phyloP scores from a whole-genome alignment of 1,139 yeast genomes.

The Lizanozyma gosingica region DNA sequence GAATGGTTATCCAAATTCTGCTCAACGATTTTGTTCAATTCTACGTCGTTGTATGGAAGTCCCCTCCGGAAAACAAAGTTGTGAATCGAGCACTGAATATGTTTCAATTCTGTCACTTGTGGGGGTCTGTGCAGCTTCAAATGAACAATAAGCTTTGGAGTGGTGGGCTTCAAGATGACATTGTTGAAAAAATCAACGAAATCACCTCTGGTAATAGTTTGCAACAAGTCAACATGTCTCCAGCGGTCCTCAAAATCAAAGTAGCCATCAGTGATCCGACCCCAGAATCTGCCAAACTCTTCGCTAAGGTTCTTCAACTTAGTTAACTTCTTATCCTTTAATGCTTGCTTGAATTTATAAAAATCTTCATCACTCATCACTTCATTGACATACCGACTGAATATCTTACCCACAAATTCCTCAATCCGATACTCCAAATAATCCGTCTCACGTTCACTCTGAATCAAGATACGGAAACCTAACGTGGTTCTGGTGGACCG shows the following conservation, averaged over 20 bases:
- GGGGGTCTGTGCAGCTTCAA: conserved; percentile 51
- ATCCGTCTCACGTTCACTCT: conserved; percentile 70
- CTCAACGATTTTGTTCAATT: conserved; percentile 18
- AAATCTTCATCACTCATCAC: conserved; percentile 54
- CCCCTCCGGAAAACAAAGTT: conserved; percentile 19
- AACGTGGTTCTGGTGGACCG: conserved; percentile 62
- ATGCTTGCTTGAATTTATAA: conserved; percentile 57
- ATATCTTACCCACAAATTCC: conserved; percentile 38
- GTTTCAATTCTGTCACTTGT: conserved; percentile 14
- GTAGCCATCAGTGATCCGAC: conserved; percentile 62
- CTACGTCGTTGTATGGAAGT: conserved; percentile 10
- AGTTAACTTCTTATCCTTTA: conserved; percentile 56
- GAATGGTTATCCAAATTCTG: conserved; percentile 11
- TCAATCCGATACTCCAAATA: conserved; percentile 75
- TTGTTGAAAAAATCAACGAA: conserved; percentile 45
- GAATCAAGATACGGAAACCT: conserved; percentile 74
- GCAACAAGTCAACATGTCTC: conserved; percentile 49
- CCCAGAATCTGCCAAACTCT: conserved; percentile 62
- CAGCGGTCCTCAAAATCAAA: conserved; percentile 61
- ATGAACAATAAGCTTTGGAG: conserved; percentile 54
- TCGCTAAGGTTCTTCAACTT: conserved; percentile 72
- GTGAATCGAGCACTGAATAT: conserved; percentile 18
- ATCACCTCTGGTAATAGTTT: conserved; percentile 45
- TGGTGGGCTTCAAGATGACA: conserved; percentile 30
- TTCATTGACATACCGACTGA: conserved; percentile 26